Conservation (phyloP, 257 asterid species). For the Ligustrum vulgare region DNA sequence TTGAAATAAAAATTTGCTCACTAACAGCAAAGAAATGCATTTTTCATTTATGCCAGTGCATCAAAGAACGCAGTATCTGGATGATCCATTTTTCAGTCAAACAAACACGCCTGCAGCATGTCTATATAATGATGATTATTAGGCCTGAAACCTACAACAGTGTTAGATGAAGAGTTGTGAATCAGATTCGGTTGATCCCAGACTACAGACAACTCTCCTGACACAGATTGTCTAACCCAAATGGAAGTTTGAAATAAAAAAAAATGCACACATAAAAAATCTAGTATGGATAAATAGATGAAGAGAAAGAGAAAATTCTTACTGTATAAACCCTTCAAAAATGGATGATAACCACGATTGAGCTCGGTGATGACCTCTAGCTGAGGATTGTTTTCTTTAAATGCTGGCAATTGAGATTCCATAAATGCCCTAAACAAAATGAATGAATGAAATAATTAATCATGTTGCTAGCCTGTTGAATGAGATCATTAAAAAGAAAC, state of each 20-base stretch:
- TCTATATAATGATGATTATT: background rate
- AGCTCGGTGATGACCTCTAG: slow-evolving; percentile 87
- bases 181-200: background rate
- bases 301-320: slow-evolving; percentile 30
- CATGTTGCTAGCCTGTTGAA: background rate
- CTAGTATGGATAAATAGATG: background rate
- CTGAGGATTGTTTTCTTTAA: slow-evolving; percentile 70
- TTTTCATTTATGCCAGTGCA: background rate
- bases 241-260: background rate
- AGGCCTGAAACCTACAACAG: background rate
- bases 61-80: background rate
- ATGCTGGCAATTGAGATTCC: slow-evolving; percentile 74
- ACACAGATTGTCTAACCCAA: background rate
- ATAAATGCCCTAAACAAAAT: slow-evolving; percentile 66
- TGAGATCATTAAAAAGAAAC: background rate
- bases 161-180: background rate
- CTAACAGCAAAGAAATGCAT: background rate
- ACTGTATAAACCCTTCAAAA: slow-evolving; percentile 78
- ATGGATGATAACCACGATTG: slow-evolving; percentile 84
- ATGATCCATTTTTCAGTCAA: background rate
- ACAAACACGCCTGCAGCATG: background rate
- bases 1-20: background rate
- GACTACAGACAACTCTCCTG: background rate
- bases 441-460: background rate
- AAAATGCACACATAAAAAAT: background rate